Evolutionary conservation across 2,329 filamentous ascomycete species (phyloP).

Genomic region (Aureobasidium sp.): DNA sequence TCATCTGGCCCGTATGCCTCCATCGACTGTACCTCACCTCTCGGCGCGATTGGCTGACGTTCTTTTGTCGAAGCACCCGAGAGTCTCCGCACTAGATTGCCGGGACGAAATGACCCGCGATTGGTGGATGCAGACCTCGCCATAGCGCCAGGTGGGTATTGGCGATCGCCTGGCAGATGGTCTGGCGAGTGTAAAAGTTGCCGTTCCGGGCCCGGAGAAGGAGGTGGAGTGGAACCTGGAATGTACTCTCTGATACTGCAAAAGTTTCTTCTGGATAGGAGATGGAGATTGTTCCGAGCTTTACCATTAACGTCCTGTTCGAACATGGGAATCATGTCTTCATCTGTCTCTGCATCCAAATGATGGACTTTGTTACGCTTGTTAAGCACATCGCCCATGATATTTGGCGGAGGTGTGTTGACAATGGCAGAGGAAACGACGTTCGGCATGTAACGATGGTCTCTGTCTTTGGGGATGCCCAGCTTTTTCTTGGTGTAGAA

Average conservation of each 20-base stretch:
- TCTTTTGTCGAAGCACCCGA: conserved; percentile 26
- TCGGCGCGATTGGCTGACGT: conserved; percentile 12
- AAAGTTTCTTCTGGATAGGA: conserved; percentile 90
- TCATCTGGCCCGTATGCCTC: not conserved
- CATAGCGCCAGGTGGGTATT: conserved; percentile 28
- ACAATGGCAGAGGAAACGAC: conserved; percentile 90
- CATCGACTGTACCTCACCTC: conserved; percentile 17
- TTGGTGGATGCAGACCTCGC: conserved; percentile 28
- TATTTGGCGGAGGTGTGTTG: conserved; percentile 79
- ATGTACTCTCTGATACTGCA: conserved; percentile 83
- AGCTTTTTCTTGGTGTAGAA: conserved; percentile 91
- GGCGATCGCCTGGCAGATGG: conserved; percentile 13
- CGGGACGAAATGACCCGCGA: conserved; percentile 29
- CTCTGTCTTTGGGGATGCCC: conserved; percentile 68
- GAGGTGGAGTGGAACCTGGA: conserved; percentile 67
- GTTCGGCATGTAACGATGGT: conserved; percentile 96
- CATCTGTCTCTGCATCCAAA: conserved; percentile 68
- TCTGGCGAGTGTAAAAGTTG: not conserved
- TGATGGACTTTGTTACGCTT: conserved; percentile 75
- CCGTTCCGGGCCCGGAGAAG: conserved; percentile 50
- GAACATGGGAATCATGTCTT: conserved; percentile 94
- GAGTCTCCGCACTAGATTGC: conserved; percentile 37
- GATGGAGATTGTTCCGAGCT: conserved; percentile 79
- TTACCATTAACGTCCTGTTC: conserved; percentile 82
- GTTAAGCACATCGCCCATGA: conserved; percentile 87